A percentile compares a stretch with the other conserved stretches of the same genome.
phyloP scores from a whole-genome alignment of 345 rosid genomes.

The Eucalyptus victrix region DNA sequence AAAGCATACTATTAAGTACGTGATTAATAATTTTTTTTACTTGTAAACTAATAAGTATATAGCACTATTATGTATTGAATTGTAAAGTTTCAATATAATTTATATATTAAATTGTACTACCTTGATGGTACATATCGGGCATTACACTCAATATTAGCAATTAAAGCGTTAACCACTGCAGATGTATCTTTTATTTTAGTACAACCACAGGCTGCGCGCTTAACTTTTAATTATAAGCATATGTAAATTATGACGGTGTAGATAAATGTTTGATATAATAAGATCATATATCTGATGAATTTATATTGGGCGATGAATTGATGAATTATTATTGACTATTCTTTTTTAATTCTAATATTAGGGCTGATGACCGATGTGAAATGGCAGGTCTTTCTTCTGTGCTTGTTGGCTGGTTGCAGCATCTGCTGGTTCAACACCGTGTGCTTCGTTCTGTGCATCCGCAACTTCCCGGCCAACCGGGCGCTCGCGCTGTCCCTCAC shows the following conservation, averaged over 20 bases:
- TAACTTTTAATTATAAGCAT: background rate
- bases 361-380: background rate
- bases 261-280: background rate
- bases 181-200: background rate
- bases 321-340: background rate
- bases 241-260: background rate
- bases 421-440: conserved; percentile 99
- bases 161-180: background rate
- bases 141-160: background rate
- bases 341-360: background rate
- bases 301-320: background rate
- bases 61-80: background rate
- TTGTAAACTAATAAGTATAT: background rate
- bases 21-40: background rate
- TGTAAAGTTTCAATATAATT: background rate
- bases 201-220: background rate
- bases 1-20: background rate
- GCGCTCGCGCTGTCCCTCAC: conserved; percentile 87
- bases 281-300: background rate
- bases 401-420: conserved; percentile 81
- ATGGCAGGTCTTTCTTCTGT: conserved; percentile 68
- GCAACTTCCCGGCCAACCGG: conserved; percentile 65
- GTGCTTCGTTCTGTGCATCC: conserved; percentile 82
- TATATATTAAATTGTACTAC: background rate
- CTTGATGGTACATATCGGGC: background rate